Conservation (phyloP, 306 rosid species). For the Corylus avellana region DNA sequence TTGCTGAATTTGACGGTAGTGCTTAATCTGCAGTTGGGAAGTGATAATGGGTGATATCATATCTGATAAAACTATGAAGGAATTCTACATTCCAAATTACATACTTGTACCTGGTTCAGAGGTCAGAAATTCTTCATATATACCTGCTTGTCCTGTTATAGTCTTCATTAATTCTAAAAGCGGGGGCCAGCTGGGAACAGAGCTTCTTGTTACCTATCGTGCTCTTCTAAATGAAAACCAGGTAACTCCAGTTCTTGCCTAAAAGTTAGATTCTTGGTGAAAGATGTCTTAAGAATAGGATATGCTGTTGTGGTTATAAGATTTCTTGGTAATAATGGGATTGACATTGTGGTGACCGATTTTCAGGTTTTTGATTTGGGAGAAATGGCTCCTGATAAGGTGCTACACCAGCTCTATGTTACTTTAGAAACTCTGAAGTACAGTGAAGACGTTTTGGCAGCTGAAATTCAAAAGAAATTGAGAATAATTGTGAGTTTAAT, state of each 20-base stretch:
- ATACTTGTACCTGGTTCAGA: conserved; percentile 48
- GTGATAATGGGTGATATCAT: conserved; percentile 42
- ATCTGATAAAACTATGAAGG: conserved; percentile 47
- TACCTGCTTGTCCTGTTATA: conserved; percentile 77
- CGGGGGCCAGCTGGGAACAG: conserved; percentile 94
- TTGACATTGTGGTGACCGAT: conserved; percentile 9
- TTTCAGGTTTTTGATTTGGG: conserved; percentile 85
- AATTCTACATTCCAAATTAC: conserved; percentile 76
- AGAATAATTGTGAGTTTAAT: conserved; percentile 65
- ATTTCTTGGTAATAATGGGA: not conserved
- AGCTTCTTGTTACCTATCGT: conserved; percentile 60
- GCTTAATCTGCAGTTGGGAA: conserved; percentile 48
- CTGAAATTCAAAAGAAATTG: conserved; percentile 58
- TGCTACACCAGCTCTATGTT: conserved; percentile 67
- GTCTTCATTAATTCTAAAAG: conserved; percentile 82
- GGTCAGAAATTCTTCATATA: conserved; percentile 11
- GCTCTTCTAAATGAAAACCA: conserved; percentile 73
- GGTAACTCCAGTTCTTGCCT: conserved; percentile 36
- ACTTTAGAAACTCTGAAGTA: conserved; percentile 56
- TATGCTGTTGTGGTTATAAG: not conserved
- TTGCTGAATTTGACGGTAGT: conserved; percentile 1
- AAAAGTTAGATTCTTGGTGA: not conserved
- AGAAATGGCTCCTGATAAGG: conserved; percentile 68
- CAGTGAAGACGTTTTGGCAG: conserved; percentile 60
- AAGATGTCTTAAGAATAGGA: not conserved